phyloP scores from a whole-genome alignment of 2,329 filamentous ascomycete species.

The Ophiostoma quercus region DNA sequence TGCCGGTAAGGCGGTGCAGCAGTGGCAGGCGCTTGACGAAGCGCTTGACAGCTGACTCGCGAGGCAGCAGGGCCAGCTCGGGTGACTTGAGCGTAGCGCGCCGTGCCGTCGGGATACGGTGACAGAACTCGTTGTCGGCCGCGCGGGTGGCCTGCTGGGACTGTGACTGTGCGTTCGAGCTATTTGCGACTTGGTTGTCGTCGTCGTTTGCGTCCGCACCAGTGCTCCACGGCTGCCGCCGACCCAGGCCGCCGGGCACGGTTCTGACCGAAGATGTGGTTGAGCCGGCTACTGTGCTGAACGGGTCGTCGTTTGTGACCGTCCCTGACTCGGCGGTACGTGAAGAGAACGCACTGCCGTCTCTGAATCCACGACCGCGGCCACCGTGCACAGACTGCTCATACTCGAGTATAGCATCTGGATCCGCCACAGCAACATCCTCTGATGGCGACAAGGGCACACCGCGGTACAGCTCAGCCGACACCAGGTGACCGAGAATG shows the following conservation, averaged over 20 bases:
- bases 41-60: constrained; percentile 59
- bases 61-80: constrained; percentile 65
- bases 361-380: constrained; percentile 35
- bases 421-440: constrained; percentile 58
- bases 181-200: neutral
- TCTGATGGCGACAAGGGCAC: constrained; percentile 52
- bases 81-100: constrained; percentile 61
- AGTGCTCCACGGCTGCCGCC: constrained; percentile 15
- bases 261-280: constrained; percentile 11
- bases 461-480: constrained; percentile 64
- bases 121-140: constrained; percentile 46
- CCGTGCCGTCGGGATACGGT: constrained; percentile 61
- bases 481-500: constrained; percentile 64
- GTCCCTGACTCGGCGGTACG: constrained; percentile 55
- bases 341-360: constrained; percentile 33
- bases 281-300: constrained; percentile 15
- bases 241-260: constrained; percentile 23
- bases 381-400: constrained; percentile 22
- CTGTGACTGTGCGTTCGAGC: neutral
- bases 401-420: constrained; percentile 33
- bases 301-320: constrained; percentile 39
- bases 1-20: constrained; percentile 65
- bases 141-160: neutral
- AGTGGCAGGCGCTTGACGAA: constrained; percentile 62
- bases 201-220: neutral